phyloP scores from a whole-genome alignment of 768 basidiomycete species.

The Suillus lakei region DNA sequence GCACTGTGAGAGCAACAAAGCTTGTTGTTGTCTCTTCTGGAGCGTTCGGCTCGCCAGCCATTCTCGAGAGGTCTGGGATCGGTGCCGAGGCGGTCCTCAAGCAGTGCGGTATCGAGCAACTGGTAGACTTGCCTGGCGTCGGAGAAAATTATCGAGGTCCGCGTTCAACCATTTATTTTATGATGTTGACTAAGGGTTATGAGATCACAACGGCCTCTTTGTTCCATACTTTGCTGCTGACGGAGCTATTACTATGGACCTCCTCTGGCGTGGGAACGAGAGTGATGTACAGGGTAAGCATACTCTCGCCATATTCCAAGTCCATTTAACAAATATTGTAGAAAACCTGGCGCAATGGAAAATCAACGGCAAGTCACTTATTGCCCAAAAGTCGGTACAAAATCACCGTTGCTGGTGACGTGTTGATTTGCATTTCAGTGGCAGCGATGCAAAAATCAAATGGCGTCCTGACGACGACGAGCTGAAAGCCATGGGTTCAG shows the following conservation, averaged over 20 bases:
- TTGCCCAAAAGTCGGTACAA: conserved; percentile 55
- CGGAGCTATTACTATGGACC: conserved; percentile 51
- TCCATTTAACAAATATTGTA: neutral
- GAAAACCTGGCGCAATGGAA: conserved; percentile 34
- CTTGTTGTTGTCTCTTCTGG: conserved; percentile 46
- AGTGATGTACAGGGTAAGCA: conserved; percentile 45
- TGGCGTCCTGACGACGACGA: conserved; percentile 27
- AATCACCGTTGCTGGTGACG: too few species aligned
- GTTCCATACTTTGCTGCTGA: conserved; percentile 44
- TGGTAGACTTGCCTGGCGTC: conserved; percentile 45
- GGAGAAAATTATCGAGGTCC: conserved; percentile 47
- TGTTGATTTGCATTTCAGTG: conserved; percentile 12
- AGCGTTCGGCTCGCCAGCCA: conserved; percentile 48
- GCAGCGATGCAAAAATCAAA: conserved; percentile 24
- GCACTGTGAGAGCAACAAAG: conserved; percentile 33
- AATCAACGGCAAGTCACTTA: conserved; percentile 45
- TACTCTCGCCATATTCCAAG: conserved; percentile 11
- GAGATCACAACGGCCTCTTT: conserved; percentile 37
- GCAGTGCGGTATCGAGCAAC: conserved; percentile 29
- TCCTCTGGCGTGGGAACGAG: conserved; percentile 43
- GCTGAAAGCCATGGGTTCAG: conserved; percentile 22
- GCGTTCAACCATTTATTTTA: neutral
- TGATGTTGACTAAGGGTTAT: neutral
- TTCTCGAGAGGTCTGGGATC: conserved; percentile 59
- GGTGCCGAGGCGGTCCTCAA: conserved; percentile 37